A percentile compares a stretch with the other conserved stretches of the same genome.
These are phyloP conservation scores for Haberlea rhodopensis DNA, from an alignment of 257 asterid species.

Conservation along the genomic window DNA sequence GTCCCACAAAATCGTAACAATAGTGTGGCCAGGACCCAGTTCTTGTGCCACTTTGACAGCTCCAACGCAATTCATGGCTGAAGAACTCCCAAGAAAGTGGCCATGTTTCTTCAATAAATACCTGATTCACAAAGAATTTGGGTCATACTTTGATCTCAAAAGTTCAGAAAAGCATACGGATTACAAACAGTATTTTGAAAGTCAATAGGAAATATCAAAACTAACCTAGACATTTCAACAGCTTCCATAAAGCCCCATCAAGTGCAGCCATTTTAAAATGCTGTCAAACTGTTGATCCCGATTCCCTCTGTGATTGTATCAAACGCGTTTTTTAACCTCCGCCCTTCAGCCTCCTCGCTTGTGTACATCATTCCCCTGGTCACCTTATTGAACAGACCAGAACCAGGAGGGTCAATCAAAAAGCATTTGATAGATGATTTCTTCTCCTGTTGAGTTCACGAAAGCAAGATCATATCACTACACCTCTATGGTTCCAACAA, in stretches of 20 bases:
- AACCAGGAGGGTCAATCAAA: slow-evolving; percentile 93
- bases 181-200: not conserved
- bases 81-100: slow-evolving; percentile 95
- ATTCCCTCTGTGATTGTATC: slow-evolving; percentile 96
- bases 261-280: slow-evolving; percentile 71
- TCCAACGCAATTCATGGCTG: slow-evolving; percentile 98
- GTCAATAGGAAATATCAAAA: slow-evolving; percentile 4
- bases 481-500: not conserved
- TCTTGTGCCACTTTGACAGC: slow-evolving; percentile 79
- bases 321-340: slow-evolving; percentile 81
- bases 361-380: slow-evolving; percentile 97
- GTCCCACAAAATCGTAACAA: slow-evolving; percentile 83
- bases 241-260: slow-evolving; percentile 92
- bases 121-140: slow-evolving; percentile 41
- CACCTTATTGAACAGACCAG: slow-evolving; percentile 93
- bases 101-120: slow-evolving; percentile 79
- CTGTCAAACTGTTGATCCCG: slow-evolving; percentile 86
- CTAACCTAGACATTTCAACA: slow-evolving; percentile 93
- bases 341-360: slow-evolving; percentile 89
- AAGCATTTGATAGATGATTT: slow-evolving; percentile 63
- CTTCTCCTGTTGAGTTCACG: slow-evolving; percentile 56
- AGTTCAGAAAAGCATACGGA: not conserved
- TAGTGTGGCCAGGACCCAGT: slow-evolving; percentile 86
- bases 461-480: slow-evolving; percentile 7
- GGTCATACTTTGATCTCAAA: not conserved